Conservation (phyloP, 108 stramenopile genomes). For the Cyclostephanos tholiformis region DNA sequence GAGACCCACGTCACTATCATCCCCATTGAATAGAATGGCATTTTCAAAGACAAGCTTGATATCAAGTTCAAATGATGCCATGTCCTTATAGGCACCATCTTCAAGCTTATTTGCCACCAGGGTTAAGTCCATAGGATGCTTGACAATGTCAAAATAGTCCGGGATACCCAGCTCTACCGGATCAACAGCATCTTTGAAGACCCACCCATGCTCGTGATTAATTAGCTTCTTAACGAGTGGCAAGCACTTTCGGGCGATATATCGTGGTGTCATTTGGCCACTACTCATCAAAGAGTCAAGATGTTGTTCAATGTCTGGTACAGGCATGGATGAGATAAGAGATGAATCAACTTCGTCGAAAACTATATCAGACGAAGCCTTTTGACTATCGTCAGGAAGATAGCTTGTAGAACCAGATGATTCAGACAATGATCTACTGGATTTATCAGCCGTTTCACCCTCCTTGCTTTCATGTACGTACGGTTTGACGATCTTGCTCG, state of each 20-base stretch:
- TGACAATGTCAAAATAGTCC: constrained; percentile 94
- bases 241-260: constrained; percentile 77
- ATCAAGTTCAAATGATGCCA: constrained; percentile 69
- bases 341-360: constrained; percentile 33
- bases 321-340: constrained; percentile 66
- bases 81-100: constrained; percentile 71
- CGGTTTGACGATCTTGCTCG: constrained; percentile 11
- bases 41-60: constrained; percentile 83
- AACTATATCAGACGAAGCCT: constrained; percentile 8
- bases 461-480: constrained; percentile 22
- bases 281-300: constrained; percentile 72
- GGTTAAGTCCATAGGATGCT: constrained; percentile 84
- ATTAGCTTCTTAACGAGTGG: constrained; percentile 81
- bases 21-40: constrained; percentile 87
- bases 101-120: constrained; percentile 80
- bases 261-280: constrained; percentile 67
- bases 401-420: constrained; percentile 20
- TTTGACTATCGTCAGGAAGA: not conserved
- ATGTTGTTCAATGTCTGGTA: constrained; percentile 71
- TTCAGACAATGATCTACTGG: constrained; percentile 17
- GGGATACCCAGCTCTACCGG: constrained; percentile 91
- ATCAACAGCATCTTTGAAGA: constrained; percentile 93
- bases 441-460: constrained; percentile 17
- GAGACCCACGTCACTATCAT: constrained; percentile 76
- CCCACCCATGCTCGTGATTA: constrained; percentile 85